Evolutionary conservation across 208 protist species (phyloP), one percentile per base, ranked within the genome.

Genomic region (Porcisia hertigi): DNA sequence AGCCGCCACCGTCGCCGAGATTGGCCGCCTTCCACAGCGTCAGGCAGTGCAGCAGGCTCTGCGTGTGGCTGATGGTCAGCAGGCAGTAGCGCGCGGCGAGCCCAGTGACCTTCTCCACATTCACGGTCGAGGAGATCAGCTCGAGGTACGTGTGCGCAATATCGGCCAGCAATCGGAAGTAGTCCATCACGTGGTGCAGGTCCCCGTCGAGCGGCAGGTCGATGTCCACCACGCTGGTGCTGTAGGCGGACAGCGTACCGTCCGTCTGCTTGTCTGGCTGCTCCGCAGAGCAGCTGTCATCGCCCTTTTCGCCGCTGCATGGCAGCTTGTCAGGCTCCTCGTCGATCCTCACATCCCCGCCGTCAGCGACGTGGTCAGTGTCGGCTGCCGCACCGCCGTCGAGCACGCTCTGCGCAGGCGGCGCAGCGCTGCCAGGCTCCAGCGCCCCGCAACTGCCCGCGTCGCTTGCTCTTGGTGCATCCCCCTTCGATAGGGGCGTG

Each of bases 31-130:
- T n/a, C n/a, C n/a, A n/a, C n/a, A n/a, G n/a, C n/a, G n/a, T 64
- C 49, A 79, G 71, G 18, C 76, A 67, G 73, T 78, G 79, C 36
- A 78, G 72, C n/a, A 79, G 49, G 0, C 75, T 45, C 53, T 83
- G 79, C 0, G 69, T 78, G 67, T 83, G 79, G 25, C 49, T 75
- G 69, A 75, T 69, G 57, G 76, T 66, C 23, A 79, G 64, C 73
- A 69, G 9, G 60, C 63, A 83, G 73, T 75, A 83, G 45, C 60
- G 69, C 65, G 70, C 69, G 43, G 64, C 79, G 25, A 83, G 65
- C 20, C 53, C 39, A 47, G 64, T 65, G 1, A 59, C 63, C 58
- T 83, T 77, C 64, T 72, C 67, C 67, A 36, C 14, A 16, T 41
- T 9, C 12, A 14, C 43, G 20, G 67, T 57, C 11, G 47, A 16